These are phyloP conservation scores for Stereum hirsutum DNA, from an alignment of 1,284 basidiomycete genomes.

Conservation along the genomic window DNA sequence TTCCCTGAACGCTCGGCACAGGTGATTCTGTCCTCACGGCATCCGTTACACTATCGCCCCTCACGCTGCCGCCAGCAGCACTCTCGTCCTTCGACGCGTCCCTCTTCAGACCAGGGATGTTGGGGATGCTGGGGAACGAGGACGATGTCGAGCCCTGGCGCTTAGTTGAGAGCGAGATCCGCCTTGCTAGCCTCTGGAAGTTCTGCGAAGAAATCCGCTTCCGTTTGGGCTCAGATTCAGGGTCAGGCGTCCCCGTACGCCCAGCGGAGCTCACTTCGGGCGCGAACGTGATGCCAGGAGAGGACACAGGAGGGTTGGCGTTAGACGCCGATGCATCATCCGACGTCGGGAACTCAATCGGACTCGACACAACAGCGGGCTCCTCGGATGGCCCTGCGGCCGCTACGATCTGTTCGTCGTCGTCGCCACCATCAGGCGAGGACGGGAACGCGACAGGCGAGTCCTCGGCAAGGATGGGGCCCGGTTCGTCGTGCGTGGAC, in stretches of 20 bases:
- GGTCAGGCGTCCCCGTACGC: constrained; percentile 53
- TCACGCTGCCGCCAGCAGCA: constrained; percentile 16
- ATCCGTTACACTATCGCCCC: not conserved
- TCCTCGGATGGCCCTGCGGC: constrained; percentile 7
- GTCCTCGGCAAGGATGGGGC: constrained; percentile 9
- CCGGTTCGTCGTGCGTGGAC: constrained; percentile 29
- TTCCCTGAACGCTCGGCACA: constrained; percentile 36
- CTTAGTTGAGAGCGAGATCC: constrained; percentile 57
- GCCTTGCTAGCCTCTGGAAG: constrained; percentile 67
- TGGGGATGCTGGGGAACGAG: constrained; percentile 39
- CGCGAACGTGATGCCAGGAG: constrained; percentile 30
- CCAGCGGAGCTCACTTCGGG: constrained; percentile 21
- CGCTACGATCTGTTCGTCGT: too few species aligned
- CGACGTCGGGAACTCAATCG: constrained; percentile 28
- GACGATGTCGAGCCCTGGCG: constrained; percentile 43
- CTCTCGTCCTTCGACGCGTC: constrained; percentile 24
- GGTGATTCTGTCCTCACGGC: constrained; percentile 24
- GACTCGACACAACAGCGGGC: constrained; percentile 19
- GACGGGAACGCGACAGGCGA: constrained; percentile 20
- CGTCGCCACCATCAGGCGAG: constrained; percentile 12
- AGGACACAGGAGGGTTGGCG: constrained; percentile 18
- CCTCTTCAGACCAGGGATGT: constrained; percentile 24
- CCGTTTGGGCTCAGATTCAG: constrained; percentile 63
- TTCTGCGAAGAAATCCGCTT: constrained; percentile 76
- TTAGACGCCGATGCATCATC: constrained; percentile 22